phyloP scores from a whole-genome alignment of 306 rosid genomes.

The Pachyrhizus erosus region DNA sequence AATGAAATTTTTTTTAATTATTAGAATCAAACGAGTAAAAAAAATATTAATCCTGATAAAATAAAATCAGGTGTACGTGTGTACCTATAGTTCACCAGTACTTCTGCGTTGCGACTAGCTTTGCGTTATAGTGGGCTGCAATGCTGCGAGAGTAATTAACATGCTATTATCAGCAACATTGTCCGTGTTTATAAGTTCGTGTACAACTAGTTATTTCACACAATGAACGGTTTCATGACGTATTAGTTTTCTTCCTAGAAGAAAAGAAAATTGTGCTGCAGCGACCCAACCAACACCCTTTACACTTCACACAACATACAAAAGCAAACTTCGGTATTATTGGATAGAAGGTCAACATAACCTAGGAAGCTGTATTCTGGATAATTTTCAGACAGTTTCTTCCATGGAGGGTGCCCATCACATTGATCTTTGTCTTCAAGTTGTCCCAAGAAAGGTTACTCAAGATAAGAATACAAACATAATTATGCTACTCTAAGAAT shows the following conservation, averaged over 20 bases:
- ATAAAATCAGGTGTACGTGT: not conserved
- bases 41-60: too few relatives aligned
- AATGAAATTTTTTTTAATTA: too few relatives aligned
- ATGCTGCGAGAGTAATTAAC: not conserved
- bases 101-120: too few relatives aligned
- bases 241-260: not conserved
- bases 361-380: not conserved
- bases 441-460: not conserved
- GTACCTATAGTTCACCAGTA: too few relatives aligned
- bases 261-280: not conserved
- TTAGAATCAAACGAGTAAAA: too few relatives aligned
- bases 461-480: not conserved
- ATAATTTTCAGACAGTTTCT: not conserved
- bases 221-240: not conserved
- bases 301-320: not conserved
- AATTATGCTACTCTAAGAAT: not conserved
- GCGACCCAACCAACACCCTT: not conserved
- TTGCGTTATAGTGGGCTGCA: too few relatives aligned
- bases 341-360: not conserved
- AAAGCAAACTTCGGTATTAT: not conserved
- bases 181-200: not conserved
- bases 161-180: not conserved
- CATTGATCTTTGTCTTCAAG: not conserved
- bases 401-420: not conserved
- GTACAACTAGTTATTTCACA: not conserved